A percentile compares a stretch with the other conserved stretches of the same genome.
Evolutionary conservation across 1,284 basidiomycete genomes (phyloP).

Genomic region (Gymnopus androsaceus): DNA sequence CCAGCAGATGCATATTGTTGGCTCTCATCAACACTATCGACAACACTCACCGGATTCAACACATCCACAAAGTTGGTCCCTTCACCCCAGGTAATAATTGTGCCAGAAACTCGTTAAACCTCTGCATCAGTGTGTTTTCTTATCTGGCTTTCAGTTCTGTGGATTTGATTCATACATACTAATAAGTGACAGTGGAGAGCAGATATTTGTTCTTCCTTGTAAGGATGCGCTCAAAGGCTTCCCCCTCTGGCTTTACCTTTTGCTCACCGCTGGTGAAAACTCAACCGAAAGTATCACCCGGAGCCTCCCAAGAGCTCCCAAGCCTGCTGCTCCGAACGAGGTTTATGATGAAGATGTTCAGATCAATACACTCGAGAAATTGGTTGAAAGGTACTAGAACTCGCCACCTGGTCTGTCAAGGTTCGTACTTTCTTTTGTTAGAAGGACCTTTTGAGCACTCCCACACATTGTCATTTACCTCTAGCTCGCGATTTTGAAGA

Average conservation of each 20-base stretch:
- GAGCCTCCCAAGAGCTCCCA: neutral
- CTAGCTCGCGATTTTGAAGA: no score
- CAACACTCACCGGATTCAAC: neutral
- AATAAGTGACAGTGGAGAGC: neutral
- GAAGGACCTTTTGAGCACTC: no score
- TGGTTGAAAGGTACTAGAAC: neutral
- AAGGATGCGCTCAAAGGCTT: neutral
- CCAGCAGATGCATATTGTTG: no score
- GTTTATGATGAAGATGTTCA: neutral
- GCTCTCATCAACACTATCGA: neutral
- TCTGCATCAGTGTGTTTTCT: neutral
- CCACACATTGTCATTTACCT: no score
- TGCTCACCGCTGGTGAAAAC: neutral
- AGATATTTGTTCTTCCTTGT: neutral
- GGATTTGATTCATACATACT: neutral
- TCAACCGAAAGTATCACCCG: neutral
- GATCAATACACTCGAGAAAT: neutral
- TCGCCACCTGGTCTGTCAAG: no score
- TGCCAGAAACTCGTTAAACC: neutral
- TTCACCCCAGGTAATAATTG: neutral
- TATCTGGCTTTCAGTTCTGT: neutral
- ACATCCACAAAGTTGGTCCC: neutral
- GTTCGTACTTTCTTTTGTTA: no score
- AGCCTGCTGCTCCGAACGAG: neutral
- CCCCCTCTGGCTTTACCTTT: neutral